A percentile compares a stretch with the other conserved stretches of the same genome.
phyloP scores from a whole-genome alignment of 495 filamentous ascomycete genomes.

The Acidomyces sp. region DNA sequence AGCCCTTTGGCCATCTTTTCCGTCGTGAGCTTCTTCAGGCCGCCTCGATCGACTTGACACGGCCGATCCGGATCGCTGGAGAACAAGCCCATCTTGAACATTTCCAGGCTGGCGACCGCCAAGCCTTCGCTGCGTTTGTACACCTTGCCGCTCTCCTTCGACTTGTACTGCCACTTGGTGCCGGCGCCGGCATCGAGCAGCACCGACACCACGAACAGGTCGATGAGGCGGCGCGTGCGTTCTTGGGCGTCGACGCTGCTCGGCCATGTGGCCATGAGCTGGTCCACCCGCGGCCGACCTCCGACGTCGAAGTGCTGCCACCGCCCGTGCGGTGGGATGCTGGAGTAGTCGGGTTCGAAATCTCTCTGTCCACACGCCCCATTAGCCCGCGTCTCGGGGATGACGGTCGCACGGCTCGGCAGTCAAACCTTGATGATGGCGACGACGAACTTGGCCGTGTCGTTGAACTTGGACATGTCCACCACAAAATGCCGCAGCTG shows the following conservation, averaged over 20 bases:
- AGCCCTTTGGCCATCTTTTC: conserved; percentile 65
- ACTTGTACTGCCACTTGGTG: conserved; percentile 75
- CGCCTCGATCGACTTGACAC: conserved; percentile 77
- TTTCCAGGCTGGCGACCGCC: conserved; percentile 87
- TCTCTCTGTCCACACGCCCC: conserved; percentile 78
- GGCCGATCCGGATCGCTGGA: conserved; percentile 70
- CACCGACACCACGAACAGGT: conserved; percentile 83
- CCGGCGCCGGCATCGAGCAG: conserved; percentile 80
- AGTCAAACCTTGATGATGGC: conserved; percentile 82
- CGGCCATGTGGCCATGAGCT: conserved; percentile 57
- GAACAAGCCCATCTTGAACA: conserved; percentile 94
- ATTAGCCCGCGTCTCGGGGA: no score
- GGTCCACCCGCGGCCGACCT: conserved; percentile 58
- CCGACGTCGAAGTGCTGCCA: conserved; percentile 88
- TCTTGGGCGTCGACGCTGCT: conserved; percentile 53
- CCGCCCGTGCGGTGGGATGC: conserved; percentile 74
- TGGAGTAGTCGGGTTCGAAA: conserved; percentile 70
- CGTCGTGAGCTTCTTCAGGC: conserved; percentile 59
- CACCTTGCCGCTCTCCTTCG: conserved; percentile 71
- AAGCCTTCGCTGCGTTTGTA: conserved; percentile 85
- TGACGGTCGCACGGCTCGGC: no score
- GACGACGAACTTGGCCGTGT: conserved; percentile 83
- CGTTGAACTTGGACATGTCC: conserved; percentile 73
- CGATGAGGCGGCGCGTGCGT: conserved; percentile 61
- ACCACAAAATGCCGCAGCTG: conserved; percentile 82